Evolutionary conservation across 2,329 filamentous ascomycete species (phyloP).

Genomic region (Tricladium varicosporioides): DNA sequence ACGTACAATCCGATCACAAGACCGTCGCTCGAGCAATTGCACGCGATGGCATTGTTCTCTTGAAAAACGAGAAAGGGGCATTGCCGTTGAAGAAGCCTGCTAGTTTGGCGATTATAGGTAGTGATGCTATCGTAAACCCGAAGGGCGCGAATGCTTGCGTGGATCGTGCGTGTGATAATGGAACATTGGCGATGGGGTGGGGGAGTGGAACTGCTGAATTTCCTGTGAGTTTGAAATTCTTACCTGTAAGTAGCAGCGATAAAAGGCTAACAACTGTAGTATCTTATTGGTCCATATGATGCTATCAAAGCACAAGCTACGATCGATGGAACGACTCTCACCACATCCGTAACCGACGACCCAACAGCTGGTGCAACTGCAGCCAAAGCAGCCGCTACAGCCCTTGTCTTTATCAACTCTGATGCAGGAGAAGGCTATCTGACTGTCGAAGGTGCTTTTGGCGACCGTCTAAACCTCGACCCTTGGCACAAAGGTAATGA

Average conservation of each 20-base stretch:
- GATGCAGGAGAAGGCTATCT: slow-evolving; percentile 70
- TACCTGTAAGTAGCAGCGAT: not conserved
- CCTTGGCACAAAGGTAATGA: slow-evolving; percentile 50
- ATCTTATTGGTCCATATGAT: slow-evolving; percentile 62
- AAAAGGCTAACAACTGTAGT: slow-evolving; percentile 32
- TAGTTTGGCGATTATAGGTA: slow-evolving; percentile 60
- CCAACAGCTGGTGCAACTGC: slow-evolving; percentile 23
- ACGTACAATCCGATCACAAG: slow-evolving; percentile 59
- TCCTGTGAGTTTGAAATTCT: slow-evolving; percentile 36
- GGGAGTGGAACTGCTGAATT: slow-evolving; percentile 61
- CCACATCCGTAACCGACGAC: slow-evolving; percentile 54
- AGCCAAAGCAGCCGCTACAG: slow-evolving; percentile 52
- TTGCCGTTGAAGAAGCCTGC: slow-evolving; percentile 55
- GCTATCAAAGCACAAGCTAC: slow-evolving; percentile 59
- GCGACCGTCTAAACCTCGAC: slow-evolving; percentile 62
- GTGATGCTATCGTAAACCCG: slow-evolving; percentile 58
- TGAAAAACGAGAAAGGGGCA: slow-evolving; percentile 60
- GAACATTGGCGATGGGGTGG: slow-evolving; percentile 58
- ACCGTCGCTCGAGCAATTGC: slow-evolving; percentile 57
- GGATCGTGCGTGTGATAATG: slow-evolving; percentile 59
- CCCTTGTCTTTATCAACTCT: slow-evolving; percentile 64
- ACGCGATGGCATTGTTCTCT: slow-evolving; percentile 59
- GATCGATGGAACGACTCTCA: slow-evolving; percentile 50
- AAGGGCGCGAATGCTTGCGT: slow-evolving; percentile 61
- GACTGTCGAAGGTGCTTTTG: slow-evolving; percentile 40